Evolutionary conservation across 192 early-diverging fungal species (phyloP), one percentile per base, ranked within the genome.

Genomic region (Gaertneriomyces sp.): DNA sequence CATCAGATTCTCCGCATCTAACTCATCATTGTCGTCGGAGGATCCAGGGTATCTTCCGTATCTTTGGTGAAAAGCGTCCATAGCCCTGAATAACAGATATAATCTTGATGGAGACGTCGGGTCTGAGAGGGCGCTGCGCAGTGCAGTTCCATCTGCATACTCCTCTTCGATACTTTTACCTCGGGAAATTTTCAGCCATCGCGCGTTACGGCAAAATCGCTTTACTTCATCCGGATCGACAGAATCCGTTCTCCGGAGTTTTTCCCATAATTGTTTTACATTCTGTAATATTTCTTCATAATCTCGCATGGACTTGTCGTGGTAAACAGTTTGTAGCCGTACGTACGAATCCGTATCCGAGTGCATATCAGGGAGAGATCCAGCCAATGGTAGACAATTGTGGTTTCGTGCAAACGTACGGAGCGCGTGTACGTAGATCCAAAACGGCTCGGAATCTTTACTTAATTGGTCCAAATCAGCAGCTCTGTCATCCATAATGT

Each of bases 281-380:
- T 33, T 33, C 2, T 33, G 25, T 33, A 33, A 33, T 33, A 33
- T 33, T 33, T 33, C 25, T 33, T 33, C 25, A 33, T 33, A 33
- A 33, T 33, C 25, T 33, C 25, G 25, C 25, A 33, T 33, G 25
- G 25, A 0, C 25, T 33, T 33, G 25, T 33, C 25, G 25, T 33
- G 25, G 25, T 33, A 33, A 2, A 95, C 76, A 53, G 82, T 89
- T 73, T 96, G 94, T 55, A 98, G 75, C 7, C 68, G 73, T 14
- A 98, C 86, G 72, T 89, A 98, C 43, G 87, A 86, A 20, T 82
- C 81, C 2, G 95, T 97, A 67, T 98, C 91, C 6, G 96, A 83
- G 72, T 98, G 97, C 96, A 98, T 98, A 74, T 98, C 96, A 0
- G 96, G 95, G 17, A 98, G 83, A 19, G 77, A 74, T 6, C 96